Percentiles rank a stretch among this genome's conserved stretches.
phyloP scores from a whole-genome alignment of 768 basidiomycete species.

The Lentinula aciculospora region DNA sequence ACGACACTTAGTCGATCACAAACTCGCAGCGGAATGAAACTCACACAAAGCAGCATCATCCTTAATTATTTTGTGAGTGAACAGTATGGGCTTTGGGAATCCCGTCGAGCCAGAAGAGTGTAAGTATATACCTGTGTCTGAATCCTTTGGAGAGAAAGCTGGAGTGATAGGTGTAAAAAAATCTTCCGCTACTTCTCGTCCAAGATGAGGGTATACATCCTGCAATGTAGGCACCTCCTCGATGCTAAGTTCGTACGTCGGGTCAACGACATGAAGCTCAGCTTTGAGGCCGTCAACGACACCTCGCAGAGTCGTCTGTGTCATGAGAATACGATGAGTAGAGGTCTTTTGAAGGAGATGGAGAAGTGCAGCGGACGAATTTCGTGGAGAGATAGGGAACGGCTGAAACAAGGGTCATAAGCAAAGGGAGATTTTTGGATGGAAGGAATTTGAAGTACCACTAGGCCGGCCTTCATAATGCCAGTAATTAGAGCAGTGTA shows the following conservation, averaged over 20 bases:
- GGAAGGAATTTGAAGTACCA: slow-evolving; percentile 21
- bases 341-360: slow-evolving; percentile 24
- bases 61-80: slow-evolving; percentile 12
- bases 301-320: slow-evolving; percentile 15
- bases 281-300: slow-evolving; percentile 17
- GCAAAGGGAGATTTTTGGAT: background rate
- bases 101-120: slow-evolving; percentile 29
- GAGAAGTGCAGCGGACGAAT: slow-evolving; percentile 26
- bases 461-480: slow-evolving; percentile 19
- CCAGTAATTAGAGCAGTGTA: slow-evolving; percentile 23
- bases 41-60: slow-evolving; percentile 17
- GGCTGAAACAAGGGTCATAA: slow-evolving; percentile 15
- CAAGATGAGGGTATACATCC: slow-evolving; percentile 22
- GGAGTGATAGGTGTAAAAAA: slow-evolving; percentile 9
- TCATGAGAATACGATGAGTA: slow-evolving; percentile 25
- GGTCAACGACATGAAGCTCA: slow-evolving; percentile 8
- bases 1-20: background rate
- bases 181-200: slow-evolving; percentile 13
- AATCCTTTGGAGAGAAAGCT: slow-evolving; percentile 6
- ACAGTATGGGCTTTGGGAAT: slow-evolving; percentile 22
- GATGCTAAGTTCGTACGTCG: slow-evolving; percentile 8
- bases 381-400: slow-evolving; percentile 31
- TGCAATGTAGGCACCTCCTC: slow-evolving; percentile 13
- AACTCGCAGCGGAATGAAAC: slow-evolving; percentile 1
- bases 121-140: slow-evolving; percentile 15